Evolutionary conservation across 2,329 filamentous ascomycete species (phyloP).

Genomic region (Furcasterigmium sp.): DNA sequence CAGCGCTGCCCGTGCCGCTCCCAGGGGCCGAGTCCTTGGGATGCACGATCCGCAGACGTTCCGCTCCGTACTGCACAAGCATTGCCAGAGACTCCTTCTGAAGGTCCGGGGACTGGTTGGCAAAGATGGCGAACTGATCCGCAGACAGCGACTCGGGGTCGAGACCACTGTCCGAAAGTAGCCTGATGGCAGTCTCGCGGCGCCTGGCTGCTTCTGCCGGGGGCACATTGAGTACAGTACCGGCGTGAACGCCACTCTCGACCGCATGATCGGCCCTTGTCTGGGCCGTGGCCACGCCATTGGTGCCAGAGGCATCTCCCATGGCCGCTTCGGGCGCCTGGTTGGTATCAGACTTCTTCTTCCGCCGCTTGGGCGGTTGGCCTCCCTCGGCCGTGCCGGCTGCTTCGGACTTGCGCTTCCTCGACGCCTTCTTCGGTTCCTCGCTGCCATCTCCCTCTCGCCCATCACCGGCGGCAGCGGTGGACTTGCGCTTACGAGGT

Average conservation of each 20-base stretch:
- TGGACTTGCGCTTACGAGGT: slow-evolving; percentile 15
- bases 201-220: slow-evolving; percentile 45
- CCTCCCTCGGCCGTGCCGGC: slow-evolving; percentile 5
- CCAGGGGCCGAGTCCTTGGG: slow-evolving; percentile 30
- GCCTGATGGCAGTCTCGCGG: slow-evolving; percentile 38
- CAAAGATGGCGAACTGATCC: slow-evolving; percentile 55
- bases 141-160: slow-evolving; percentile 44
- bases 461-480: slow-evolving; percentile 4
- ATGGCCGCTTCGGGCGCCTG: neutral
- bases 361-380: slow-evolving; percentile 1
- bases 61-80: slow-evolving; percentile 52
- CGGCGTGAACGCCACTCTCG: slow-evolving; percentile 10
- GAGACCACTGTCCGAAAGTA: slow-evolving; percentile 42
- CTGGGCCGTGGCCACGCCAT: neutral
- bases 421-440: slow-evolving; percentile 20
- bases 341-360: slow-evolving; percentile 3
- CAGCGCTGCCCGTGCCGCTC: slow-evolving; percentile 8
- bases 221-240: slow-evolving; percentile 18
- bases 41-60: slow-evolving; percentile 52
- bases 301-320: slow-evolving; percentile 1
- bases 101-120: slow-evolving; percentile 52
- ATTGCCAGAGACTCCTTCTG: slow-evolving; percentile 51
- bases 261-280: slow-evolving; percentile 10
- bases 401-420: slow-evolving; percentile 15
- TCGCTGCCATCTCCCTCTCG: slow-evolving; percentile 12